Evolutionary conservation across 768 basidiomycete genomes (phyloP), one percentile per base, ranked within the genome.

Genomic region (Pluteus cervinus): DNA sequence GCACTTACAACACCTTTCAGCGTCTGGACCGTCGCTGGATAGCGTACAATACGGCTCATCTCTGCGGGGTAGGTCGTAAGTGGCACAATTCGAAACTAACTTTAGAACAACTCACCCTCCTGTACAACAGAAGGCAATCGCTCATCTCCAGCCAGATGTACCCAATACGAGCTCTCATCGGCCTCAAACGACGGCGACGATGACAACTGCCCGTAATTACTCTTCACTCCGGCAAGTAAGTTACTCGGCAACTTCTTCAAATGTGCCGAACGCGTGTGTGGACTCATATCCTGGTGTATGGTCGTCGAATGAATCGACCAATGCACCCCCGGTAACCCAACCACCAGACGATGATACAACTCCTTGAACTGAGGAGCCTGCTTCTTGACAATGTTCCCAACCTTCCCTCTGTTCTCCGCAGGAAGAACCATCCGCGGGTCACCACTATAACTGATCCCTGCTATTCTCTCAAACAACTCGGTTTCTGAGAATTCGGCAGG

Each of bases 351-450:
- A 55, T 80, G 78, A 66, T 98, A 98, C 41, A 98, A 63, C 54
- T 86, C 86, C 41, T 76, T 75, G 62, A 98, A 98, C 57, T 92
- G 88, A 12, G 72, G 71, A 12, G 71, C 68, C 63, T 96, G 89
- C 35, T 78, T 79, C 39, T 69, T 66, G 28, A 98, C 93, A 49
- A 99, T 97, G 60, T 97, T 98, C 32, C 66, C 65, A n/a, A 99
- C 84, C 64, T 99, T 99, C 43, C 76, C 70, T 20, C 92, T 81
- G 62, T 98, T 96, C 71, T 99, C 96, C 1, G 81, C 91, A 1
- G 92, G 92, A 4, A 93, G 75, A 32, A 86, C 48, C 96, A 99
- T 99, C 30, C 96, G 79, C 22, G 89, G 88, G 54, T 99, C 92
- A 14, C 92, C 92, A 28, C 61, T 61, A 53, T 99, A 99, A 44